phyloP scores from a whole-genome alignment of 2,329 filamentous ascomycete species.

The Fusarium sp. region DNA sequence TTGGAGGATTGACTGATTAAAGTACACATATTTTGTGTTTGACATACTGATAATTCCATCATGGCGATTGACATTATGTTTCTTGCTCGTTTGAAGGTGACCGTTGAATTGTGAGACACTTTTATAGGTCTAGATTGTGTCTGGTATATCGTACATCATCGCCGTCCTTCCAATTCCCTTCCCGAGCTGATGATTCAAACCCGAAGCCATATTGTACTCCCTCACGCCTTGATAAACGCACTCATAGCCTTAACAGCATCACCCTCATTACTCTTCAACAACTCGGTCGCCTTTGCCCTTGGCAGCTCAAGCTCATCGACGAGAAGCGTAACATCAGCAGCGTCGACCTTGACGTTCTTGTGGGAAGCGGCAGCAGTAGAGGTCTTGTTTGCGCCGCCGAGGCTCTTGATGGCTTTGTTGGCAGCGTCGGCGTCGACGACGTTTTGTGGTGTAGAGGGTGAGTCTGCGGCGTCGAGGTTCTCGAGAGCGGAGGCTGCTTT shows the following conservation, averaged over 20 bases:
- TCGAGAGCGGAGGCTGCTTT: slow-evolving; percentile 81
- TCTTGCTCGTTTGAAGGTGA: not conserved
- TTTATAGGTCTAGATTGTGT: not conserved
- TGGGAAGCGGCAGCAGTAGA: slow-evolving; percentile 50
- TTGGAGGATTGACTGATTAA: slow-evolving; percentile 30
- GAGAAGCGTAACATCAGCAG: slow-evolving; percentile 76
- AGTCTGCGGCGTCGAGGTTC: slow-evolving; percentile 69
- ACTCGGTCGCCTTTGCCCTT: slow-evolving; percentile 78
- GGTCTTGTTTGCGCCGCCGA: slow-evolving; percentile 55
- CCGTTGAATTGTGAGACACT: not conserved
- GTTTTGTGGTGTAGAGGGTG: slow-evolving; percentile 60
- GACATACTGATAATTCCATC: slow-evolving; percentile 14
- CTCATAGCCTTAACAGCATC: slow-evolving; percentile 75
- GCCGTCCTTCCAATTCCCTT: too few relatives aligned
- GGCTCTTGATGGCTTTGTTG: slow-evolving; percentile 76
- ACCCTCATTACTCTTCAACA: slow-evolving; percentile 78
- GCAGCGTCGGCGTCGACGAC: slow-evolving; percentile 78
- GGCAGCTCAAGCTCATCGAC: slow-evolving; percentile 79
- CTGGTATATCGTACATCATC: not conserved
- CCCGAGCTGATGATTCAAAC: not conserved
- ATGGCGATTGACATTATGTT: slow-evolving; percentile 12
- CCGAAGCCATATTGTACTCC: not conserved
- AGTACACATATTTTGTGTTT: slow-evolving; percentile 9
- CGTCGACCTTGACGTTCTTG: slow-evolving; percentile 79
- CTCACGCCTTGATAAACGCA: slow-evolving; percentile 58